Base-by-base conservation (phyloP, 2,329 filamentous ascomycete species). In the Pseudocercospora macadamiae region DNA sequence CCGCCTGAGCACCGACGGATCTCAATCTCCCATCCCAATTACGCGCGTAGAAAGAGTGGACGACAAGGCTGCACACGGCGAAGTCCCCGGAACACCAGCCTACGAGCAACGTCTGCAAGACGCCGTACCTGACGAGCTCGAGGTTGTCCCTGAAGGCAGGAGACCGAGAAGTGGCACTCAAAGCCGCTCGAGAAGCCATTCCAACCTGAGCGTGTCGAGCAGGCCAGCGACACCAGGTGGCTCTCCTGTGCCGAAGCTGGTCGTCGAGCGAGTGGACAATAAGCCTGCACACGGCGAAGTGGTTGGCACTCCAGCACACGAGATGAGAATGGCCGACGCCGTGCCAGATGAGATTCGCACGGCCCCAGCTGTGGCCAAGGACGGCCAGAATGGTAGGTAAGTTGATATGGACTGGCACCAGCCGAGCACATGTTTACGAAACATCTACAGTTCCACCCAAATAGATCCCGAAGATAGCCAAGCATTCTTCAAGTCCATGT, bases 11-110 rank as follows among this genome's bases (percentile, higher is more conserved):
- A 77, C 64, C 75, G 64, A 74, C 74, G 57, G 55, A 12, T 64
- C 63, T 10, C 51, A 57, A 47, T 85, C 83, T 8, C 81, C 83
- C 53, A 80, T 86, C 55, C 85, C 85, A 23, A 79, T 80, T 52
- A 87, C 84, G n/a, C 78, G 85, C 62, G 83, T 87, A 23, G 85
- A 88, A 73, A 81, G 82, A 67, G 82, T 87, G 39, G 86, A 88
- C 70, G 79, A 84, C 66, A 72, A 75, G 59, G 81, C 83, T 12
- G 78, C 79, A 61, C 79, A 87, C 67, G 86, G 85, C 68, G 84
- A 87, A 69, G 78, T 86, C 3, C 86, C 85, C 3, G 84, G 84
- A 8, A 87, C 85, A 25, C 71, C 77, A 16, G 84, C 84, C 55
- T 87, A 86, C 71, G 78, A 82, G n/a, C 79, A 81, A 67, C 77